A percentile compares a stretch with the other conserved stretches of the same genome.
phyloP scores from a whole-genome alignment of 2,329 filamentous ascomycete genomes.

The Phoma sp. region DNA sequence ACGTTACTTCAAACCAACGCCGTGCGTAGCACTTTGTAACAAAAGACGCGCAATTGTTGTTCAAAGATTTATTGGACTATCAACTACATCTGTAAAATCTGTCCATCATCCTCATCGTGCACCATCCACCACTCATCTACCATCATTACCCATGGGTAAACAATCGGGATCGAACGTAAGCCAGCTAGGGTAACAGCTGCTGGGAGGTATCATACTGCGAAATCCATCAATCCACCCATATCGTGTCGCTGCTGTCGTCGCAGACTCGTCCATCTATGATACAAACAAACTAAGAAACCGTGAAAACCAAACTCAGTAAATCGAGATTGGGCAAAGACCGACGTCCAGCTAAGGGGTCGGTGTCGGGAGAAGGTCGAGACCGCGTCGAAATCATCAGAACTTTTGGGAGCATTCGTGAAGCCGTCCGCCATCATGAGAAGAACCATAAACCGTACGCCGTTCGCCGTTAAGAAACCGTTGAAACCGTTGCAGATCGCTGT shows the following conservation, averaged over 20 bases:
- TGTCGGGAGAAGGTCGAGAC: constrained; percentile 26
- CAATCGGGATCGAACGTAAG: constrained; percentile 28
- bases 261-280: constrained; percentile 44
- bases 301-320: constrained; percentile 23
- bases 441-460: constrained; percentile 45
- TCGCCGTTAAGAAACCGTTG: constrained; percentile 41
- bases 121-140: constrained; percentile 27
- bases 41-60: background rate
- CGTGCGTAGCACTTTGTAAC: too few relatives aligned
- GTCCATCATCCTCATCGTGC: constrained; percentile 18
- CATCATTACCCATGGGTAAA: constrained; percentile 27
- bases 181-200: constrained; percentile 27
- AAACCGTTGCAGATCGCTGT: constrained; percentile 35
- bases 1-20: too few relatives aligned
- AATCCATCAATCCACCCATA: constrained; percentile 30
- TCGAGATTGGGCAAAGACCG: constrained; percentile 22
- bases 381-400: constrained; percentile 39
- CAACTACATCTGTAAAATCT: constrained; percentile 27
- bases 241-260: constrained; percentile 28
- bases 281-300: constrained; percentile 38
- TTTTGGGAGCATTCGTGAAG: constrained; percentile 46
- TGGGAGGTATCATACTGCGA: constrained; percentile 41
- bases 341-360: constrained; percentile 42
- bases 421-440: constrained; percentile 38
- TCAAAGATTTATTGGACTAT: constrained; percentile 24